A percentile compares a stretch with the other conserved stretches of the same genome.
Conservation (phyloP, 2,329 filamentous ascomycete species). For the Pestalotiopsis fici region DNA sequence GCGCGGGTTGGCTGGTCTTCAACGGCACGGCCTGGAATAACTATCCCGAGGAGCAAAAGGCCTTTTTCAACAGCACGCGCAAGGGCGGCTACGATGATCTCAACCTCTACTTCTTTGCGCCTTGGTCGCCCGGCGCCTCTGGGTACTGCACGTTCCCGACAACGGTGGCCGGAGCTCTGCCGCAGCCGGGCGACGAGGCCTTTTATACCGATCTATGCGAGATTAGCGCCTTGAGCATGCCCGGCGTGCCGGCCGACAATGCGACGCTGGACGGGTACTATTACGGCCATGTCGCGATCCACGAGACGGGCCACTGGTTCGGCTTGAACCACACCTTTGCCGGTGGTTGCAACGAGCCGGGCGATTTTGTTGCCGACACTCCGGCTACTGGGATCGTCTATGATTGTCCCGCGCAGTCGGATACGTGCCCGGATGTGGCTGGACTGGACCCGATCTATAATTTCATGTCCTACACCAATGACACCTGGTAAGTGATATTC, state of each 20-base stretch:
- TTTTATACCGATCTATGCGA: slow-evolving; percentile 23
- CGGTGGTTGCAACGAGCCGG: slow-evolving; percentile 36
- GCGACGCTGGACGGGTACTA: slow-evolving; percentile 19
- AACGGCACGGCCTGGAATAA: not conserved
- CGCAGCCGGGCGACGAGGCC: not conserved
- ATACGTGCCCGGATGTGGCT: slow-evolving; percentile 28
- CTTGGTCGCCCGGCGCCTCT: not conserved
- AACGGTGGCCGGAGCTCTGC: not conserved
- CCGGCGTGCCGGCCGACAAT: slow-evolving; percentile 23
- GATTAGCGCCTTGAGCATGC: slow-evolving; percentile 27
- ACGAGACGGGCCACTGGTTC: slow-evolving; percentile 47
- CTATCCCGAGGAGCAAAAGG: not conserved
- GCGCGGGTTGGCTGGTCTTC: not conserved
- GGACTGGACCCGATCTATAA: slow-evolving; percentile 36
- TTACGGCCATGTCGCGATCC: slow-evolving; percentile 35
- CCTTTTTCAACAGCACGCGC: not conserved
- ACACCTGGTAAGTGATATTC: slow-evolving; percentile 18
- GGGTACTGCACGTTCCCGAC: not conserved
- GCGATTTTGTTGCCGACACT: slow-evolving; percentile 42
- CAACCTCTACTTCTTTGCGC: not conserved
- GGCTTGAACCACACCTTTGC: slow-evolving; percentile 46
- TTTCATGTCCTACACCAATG: slow-evolving; percentile 39
- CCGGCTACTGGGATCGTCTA: slow-evolving; percentile 30
- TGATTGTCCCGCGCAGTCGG: slow-evolving; percentile 34
- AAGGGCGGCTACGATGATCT: not conserved